Evolutionary conservation across 2,329 filamentous ascomycete genomes (phyloP).

Genomic region (Rhexocercosporidium sp.): DNA sequence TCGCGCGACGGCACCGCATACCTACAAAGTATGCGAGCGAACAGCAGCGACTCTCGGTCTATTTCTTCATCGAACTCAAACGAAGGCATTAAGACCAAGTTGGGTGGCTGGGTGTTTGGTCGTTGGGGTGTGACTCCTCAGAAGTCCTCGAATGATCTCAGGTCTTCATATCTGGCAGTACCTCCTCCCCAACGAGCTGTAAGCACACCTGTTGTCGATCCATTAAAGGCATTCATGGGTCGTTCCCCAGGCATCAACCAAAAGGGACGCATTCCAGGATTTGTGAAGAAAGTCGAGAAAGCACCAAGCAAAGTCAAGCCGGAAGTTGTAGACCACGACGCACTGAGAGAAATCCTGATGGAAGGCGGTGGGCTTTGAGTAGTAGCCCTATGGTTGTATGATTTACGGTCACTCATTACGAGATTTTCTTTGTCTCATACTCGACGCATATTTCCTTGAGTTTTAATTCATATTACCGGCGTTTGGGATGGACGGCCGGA

Average conservation of each 20-base stretch:
- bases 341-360: slow-evolving; percentile 38
- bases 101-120: slow-evolving; percentile 70
- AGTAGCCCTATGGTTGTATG: slow-evolving; percentile 1
- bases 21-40: slow-evolving; percentile 58
- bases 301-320: slow-evolving; percentile 40
- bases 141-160: slow-evolving; percentile 25
- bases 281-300: slow-evolving; percentile 53
- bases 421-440: slow-evolving; percentile 14
- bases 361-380: slow-evolving; percentile 24
- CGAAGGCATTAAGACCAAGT: slow-evolving; percentile 52
- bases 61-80: slow-evolving; percentile 39
- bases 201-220: slow-evolving; percentile 44
- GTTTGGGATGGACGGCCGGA: slow-evolving; percentile 14
- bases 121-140: slow-evolving; percentile 63
- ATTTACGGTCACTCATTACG: slow-evolving; percentile 14
- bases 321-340: slow-evolving; percentile 38
- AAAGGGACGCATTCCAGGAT: slow-evolving; percentile 73
- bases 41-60: slow-evolving; percentile 37
- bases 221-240: slow-evolving; percentile 45
- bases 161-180: slow-evolving; percentile 5
- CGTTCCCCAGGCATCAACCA: slow-evolving; percentile 80
- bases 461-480: slow-evolving; percentile 11
- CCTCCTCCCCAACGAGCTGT: slow-evolving; percentile 33
- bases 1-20: slow-evolving; percentile 56
- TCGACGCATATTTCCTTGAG: slow-evolving; percentile 7